A percentile compares a stretch with the other conserved stretches of the same genome.
These are phyloP conservation scores for Eutypella sp. DNA, from an alignment of 2,329 filamentous ascomycete species.

Conservation along the genomic window DNA sequence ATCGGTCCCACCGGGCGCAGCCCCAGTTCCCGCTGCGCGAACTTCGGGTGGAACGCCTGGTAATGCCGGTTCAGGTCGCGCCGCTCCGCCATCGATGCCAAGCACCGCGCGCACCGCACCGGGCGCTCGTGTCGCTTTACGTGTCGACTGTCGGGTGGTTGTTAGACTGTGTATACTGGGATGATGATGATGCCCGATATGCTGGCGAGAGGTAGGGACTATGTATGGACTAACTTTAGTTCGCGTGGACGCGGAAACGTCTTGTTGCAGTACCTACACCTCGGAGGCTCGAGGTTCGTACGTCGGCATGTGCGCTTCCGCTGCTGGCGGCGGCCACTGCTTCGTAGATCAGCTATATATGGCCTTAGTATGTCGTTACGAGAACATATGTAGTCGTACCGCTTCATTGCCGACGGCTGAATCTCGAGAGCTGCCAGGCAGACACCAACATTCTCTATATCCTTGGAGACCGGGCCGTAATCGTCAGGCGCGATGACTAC, in stretches of 20 bases:
- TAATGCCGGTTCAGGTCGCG: background rate
- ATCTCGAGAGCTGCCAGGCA: background rate
- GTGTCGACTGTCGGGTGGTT: background rate
- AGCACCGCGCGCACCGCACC: background rate
- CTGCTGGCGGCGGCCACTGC: background rate
- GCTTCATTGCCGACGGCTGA: background rate
- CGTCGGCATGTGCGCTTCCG: background rate
- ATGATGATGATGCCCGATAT: background rate
- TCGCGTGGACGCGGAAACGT: background rate
- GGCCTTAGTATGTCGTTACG: background rate
- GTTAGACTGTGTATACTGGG: background rate
- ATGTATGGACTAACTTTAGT: background rate
- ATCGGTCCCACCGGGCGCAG: background rate
- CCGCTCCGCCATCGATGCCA: background rate
- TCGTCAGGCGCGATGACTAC: background rate
- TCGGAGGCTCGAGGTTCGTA: background rate
- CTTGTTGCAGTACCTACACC: background rate
- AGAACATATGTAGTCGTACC: background rate
- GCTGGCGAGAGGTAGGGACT: background rate
- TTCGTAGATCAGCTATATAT: background rate
- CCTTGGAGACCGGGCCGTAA: background rate
- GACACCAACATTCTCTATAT: background rate
- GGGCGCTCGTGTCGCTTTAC: background rate
- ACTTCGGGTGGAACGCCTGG: background rate
- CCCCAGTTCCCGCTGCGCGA: background rate